Conservation (phyloP, 2,329 filamentous ascomycete genomes). For the Sporothrix humicola region DNA sequence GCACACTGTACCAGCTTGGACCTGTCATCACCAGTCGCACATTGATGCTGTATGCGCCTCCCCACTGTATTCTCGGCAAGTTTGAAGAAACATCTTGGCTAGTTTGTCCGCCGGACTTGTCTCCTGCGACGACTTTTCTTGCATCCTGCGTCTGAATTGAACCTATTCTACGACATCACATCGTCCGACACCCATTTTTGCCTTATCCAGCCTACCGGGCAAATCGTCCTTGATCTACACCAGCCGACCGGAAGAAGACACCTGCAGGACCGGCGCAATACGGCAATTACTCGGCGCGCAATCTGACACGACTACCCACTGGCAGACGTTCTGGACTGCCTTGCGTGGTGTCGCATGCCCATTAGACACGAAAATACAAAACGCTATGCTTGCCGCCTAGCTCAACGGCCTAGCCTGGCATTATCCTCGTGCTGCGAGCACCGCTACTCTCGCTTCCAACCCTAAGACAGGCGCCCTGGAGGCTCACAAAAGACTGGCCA, state of each 20-base stretch:
- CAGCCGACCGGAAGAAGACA: constrained; percentile 6
- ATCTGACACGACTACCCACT: neutral
- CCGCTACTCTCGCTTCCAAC: neutral
- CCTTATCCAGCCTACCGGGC: neutral
- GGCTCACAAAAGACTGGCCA: neutral
- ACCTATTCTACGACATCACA: neutral
- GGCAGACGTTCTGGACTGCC: neutral
- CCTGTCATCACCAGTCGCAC: too few relatives aligned
- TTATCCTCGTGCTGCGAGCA: neutral
- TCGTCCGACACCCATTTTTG: neutral
- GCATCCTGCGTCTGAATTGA: neutral
- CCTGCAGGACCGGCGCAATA: neutral
- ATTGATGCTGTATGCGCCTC: too few relatives aligned
- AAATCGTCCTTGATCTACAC: neutral
- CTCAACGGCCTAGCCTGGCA: neutral
- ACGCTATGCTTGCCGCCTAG: constrained; percentile 18
- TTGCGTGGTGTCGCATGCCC: constrained; percentile 6
- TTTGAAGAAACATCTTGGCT: too few relatives aligned
- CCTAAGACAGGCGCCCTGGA: neutral
- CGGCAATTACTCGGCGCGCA: neutral
- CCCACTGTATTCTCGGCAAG: too few relatives aligned
- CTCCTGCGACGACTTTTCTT: neutral
- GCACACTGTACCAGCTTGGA: too few relatives aligned
- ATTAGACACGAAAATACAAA: neutral
- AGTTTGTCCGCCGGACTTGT: too few relatives aligned